phyloP scores from a whole-genome alignment of 768 basidiomycete genomes.

The Mycena galericulata region DNA sequence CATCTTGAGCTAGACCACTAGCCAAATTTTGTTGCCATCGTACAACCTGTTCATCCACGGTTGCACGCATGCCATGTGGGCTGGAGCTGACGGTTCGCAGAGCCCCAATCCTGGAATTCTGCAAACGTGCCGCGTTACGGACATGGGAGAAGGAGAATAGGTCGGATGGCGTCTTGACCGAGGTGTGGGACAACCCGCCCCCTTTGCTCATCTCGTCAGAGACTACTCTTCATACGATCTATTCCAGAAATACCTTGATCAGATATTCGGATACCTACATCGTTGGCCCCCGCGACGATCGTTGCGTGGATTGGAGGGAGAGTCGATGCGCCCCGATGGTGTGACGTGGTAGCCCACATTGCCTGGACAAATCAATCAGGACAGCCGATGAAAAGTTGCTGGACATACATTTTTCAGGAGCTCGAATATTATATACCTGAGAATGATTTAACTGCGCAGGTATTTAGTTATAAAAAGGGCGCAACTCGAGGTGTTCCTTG shows the following conservation, averaged over 20 bases:
- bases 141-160: constrained; percentile 92
- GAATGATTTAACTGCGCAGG: background rate
- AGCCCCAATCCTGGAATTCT: constrained; percentile 74
- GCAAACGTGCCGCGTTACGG: constrained; percentile 78
- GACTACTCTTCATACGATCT: constrained; percentile 23
- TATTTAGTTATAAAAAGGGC: constrained; percentile 11
- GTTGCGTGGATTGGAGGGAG: constrained; percentile 80
- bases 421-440: constrained; percentile 88
- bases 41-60: constrained; percentile 82
- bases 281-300: constrained; percentile 77
- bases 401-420: constrained; percentile 85
- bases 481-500: constrained; percentile 87
- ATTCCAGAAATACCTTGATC: constrained; percentile 75
- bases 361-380: constrained; percentile 57
- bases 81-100: constrained; percentile 72
- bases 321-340: constrained; percentile 55
- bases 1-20: constrained; percentile 36
- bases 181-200: constrained; percentile 70
- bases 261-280: constrained; percentile 88
- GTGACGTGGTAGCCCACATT: constrained; percentile 73
- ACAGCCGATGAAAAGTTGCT: background rate
- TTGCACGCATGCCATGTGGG: constrained; percentile 76
- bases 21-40: constrained; percentile 53
- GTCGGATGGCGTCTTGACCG: constrained; percentile 74
- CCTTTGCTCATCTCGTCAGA: constrained; percentile 55